Evolutionary conservation across 805 yeast genomes (phyloP).

Genomic region (Jamesozyma lodderae): DNA sequence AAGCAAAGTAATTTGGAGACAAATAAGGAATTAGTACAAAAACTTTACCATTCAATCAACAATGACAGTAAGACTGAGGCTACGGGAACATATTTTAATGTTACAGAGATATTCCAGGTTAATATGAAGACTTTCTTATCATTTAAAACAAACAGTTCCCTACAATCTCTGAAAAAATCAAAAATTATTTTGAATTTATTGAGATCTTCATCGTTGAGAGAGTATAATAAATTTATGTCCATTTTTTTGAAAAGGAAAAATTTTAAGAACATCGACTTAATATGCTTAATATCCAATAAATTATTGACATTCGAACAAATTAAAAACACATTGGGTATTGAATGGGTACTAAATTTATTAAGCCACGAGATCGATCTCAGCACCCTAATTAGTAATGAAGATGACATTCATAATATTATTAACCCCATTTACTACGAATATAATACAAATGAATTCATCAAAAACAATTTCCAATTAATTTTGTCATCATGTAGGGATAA

Average conservation of each 20-base stretch:
- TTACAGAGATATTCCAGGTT: constrained; percentile 26
- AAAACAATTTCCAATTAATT: constrained; percentile 14
- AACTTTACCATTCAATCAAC: constrained; percentile 11
- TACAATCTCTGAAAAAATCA: constrained; percentile 6
- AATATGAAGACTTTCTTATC: constrained; percentile 18
- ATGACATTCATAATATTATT: constrained; percentile 1
- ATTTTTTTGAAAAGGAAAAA: constrained; percentile 26
- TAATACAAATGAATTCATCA: constrained; percentile 18
- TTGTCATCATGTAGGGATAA: constrained; percentile 11
- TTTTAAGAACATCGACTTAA: constrained; percentile 16
- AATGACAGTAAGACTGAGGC: not conserved
- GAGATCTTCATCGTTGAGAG: constrained; percentile 16
- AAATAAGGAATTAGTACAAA: constrained; percentile 10
- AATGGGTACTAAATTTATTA: constrained; percentile 11
- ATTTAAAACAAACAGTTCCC: not conserved
- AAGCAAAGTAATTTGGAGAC: constrained; percentile 18
- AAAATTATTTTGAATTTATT: constrained; percentile 18
- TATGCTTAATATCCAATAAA: constrained; percentile 19
- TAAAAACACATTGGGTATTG: constrained; percentile 17
- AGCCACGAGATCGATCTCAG: constrained; percentile 1
- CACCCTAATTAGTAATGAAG: constrained; percentile 3
- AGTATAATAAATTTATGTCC: constrained; percentile 27
- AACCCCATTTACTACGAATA: constrained; percentile 13
- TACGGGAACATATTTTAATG: constrained; percentile 5
- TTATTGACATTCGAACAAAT: constrained; percentile 23